phyloP scores from a whole-genome alignment of 2,329 filamentous ascomycete genomes.

The Chrysosporium queenslandicum region DNA sequence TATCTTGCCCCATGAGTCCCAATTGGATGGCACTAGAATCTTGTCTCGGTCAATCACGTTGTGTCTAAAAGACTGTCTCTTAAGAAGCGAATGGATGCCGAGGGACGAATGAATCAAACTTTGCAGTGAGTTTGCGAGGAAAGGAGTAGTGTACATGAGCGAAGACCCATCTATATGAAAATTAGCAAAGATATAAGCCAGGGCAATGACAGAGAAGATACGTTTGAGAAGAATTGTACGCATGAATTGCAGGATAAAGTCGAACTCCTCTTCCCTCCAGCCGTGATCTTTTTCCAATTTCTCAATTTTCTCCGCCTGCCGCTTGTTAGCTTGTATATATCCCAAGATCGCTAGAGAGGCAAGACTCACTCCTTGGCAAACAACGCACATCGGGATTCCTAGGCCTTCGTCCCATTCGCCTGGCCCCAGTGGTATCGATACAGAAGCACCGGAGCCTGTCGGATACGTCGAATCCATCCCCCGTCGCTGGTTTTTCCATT shows the following conservation, averaged over 20 bases:
- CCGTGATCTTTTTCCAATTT: conserved; percentile 75
- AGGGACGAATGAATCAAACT: conserved; percentile 75
- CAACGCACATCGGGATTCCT: conserved; percentile 77
- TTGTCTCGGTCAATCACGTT: conserved; percentile 91
- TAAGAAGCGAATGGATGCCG: conserved; percentile 73
- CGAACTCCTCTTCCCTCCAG: conserved; percentile 95
- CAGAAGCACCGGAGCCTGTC: conserved; percentile 53
- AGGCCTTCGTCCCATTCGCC: conserved; percentile 90
- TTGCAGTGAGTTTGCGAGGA: conserved; percentile 64
- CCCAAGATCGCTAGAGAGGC: background rate
- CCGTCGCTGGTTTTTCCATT: conserved; percentile 67
- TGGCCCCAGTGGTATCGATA: conserved; percentile 66
- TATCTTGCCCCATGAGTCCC: conserved; percentile 98
- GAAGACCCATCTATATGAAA: conserved; percentile 61
- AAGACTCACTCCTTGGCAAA: conserved; percentile 75
- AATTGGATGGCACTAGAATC: conserved; percentile 88
- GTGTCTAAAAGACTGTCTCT: conserved; percentile 68
- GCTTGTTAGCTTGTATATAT: conserved; percentile 18
- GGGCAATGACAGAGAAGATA: conserved; percentile 35
- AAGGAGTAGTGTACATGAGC: conserved; percentile 73
- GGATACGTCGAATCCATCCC: conserved; percentile 49
- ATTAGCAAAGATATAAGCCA: conserved; percentile 15
- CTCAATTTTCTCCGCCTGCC: conserved; percentile 80
- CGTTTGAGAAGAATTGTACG: conserved; percentile 80
- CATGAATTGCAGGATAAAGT: conserved; percentile 87